Evolutionary conservation across 495 filamentous ascomycete genomes (phyloP).

Genomic region (Lepraria neglecta): DNA sequence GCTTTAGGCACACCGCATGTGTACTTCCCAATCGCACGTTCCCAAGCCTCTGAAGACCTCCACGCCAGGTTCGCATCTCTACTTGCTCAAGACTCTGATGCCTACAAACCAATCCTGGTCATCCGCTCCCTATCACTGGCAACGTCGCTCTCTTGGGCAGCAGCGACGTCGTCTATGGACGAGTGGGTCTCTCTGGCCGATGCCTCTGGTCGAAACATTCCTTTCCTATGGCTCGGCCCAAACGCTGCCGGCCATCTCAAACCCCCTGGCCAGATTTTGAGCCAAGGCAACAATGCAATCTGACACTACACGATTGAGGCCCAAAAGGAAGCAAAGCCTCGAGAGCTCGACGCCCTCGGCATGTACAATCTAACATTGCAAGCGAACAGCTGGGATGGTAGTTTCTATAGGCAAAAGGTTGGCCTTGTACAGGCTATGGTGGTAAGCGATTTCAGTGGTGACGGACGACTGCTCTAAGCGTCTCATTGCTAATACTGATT

Average conservation of each 20-base stretch:
- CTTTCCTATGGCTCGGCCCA: conserved; percentile 47
- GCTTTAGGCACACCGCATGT: conserved; percentile 38
- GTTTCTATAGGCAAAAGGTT: conserved; percentile 40
- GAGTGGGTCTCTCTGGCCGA: conserved; percentile 41
- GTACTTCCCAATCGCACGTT: conserved; percentile 35
- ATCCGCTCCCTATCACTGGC: conserved; percentile 40
- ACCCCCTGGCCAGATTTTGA: conserved; percentile 30
- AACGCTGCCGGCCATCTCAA: conserved; percentile 40
- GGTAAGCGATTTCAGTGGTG: conserved; percentile 29
- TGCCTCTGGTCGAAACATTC: conserved; percentile 35
- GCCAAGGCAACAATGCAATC: conserved; percentile 36
- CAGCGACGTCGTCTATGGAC: conserved; percentile 39
- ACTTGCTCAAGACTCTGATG: conserved; percentile 29
- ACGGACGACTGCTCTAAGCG: background rate
- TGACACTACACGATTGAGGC: conserved; percentile 42
- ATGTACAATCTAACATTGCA: conserved; percentile 47
- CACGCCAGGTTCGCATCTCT: conserved; percentile 28
- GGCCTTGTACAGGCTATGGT: conserved; percentile 47
- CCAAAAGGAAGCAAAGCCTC: conserved; percentile 32
- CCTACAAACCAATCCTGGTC: conserved; percentile 42
- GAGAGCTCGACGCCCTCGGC: conserved; percentile 40
- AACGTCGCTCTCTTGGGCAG: conserved; percentile 34
- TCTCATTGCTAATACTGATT: background rate
- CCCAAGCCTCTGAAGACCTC: conserved; percentile 34
- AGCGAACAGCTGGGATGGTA: conserved; percentile 40